Percentiles rank a stretch among this genome's conserved stretches.
Evolutionary conservation across 169 alveolate species (phyloP).

Genomic region (Besnoitia besnoiti): DNA sequence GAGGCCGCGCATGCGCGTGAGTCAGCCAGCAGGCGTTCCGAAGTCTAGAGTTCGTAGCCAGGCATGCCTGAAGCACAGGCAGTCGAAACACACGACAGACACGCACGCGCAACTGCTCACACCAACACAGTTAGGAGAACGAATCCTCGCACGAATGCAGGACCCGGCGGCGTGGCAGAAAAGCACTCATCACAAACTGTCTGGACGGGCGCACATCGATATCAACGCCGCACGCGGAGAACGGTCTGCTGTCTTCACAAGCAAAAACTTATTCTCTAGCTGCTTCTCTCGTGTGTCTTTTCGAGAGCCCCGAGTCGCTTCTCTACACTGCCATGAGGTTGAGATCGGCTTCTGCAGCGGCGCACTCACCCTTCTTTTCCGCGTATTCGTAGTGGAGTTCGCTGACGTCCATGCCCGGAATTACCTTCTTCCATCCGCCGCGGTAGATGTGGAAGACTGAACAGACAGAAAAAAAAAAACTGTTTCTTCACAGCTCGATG

Average conservation of each 20-base stretch:
- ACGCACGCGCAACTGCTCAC: neutral
- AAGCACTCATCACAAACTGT: neutral
- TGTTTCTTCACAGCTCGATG: too few relatives aligned
- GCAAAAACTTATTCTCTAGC: too few relatives aligned
- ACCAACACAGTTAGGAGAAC: too few relatives aligned
- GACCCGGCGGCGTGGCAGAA: neutral
- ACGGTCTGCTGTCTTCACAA: too few relatives aligned
- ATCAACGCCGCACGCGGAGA: too few relatives aligned
- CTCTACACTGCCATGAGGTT: too few relatives aligned
- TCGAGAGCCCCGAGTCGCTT: too few relatives aligned
- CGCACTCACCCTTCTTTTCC: slow-evolving; percentile 50
- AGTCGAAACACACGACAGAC: neutral
- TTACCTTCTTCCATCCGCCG: slow-evolving; percentile 72
- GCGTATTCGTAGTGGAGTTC: slow-evolving; percentile 74
- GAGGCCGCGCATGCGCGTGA: neutral
- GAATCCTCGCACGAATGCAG: too few relatives aligned
- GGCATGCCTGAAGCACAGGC: neutral
- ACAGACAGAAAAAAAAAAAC: neutral
- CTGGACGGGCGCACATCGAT: neutral
- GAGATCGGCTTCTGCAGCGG: too few relatives aligned
- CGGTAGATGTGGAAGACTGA: slow-evolving; percentile 94
- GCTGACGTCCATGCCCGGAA: slow-evolving; percentile 72
- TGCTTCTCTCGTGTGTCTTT: too few relatives aligned
- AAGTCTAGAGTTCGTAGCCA: slow-evolving; percentile 6
- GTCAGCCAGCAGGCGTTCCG: neutral